Evolutionary conservation across 106 monocot genomes (phyloP), one percentile per base, ranked within the genome.

Genomic region (Vanilla planifolia): DNA sequence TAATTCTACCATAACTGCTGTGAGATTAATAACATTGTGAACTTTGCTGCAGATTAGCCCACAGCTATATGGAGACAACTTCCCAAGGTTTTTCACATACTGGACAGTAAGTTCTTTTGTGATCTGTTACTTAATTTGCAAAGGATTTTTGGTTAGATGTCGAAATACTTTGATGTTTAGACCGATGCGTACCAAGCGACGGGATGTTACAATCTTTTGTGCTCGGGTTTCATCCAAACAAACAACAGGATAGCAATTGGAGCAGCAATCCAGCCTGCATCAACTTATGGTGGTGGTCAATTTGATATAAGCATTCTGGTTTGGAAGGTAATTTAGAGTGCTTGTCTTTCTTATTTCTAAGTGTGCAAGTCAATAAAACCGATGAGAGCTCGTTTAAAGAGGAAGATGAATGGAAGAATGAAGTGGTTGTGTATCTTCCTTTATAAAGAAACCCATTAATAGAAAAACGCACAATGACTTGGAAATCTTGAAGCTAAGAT

Each of bases 11-110:
- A 15, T 53, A 13, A 14, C 21, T 50, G 13, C 50, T 25, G n/a
- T n/a, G n/a, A n/a, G n/a, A 48, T 2, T 2, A 6, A 24, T 11
- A 25, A 48, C 25, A 25, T 10, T 25, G 10, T 23, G 25, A 32
- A 4, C 35, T 63, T 29, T 62, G 40, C 44, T 17, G 51, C 94
- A 94, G 94, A 79, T 95, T 16, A 96, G 95, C 32, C 95, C 95
- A 30, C 78, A 84, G 42, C 47, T 96, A 20, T 96, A 87, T 27
- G 95, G 95, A 26, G 95, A 96, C 61, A 72, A 64, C 27, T 42
- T 65, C 37, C 95, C 95, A 2, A 80, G 95, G 73, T 96, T 96
- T 72, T 96, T 96, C 78, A 96, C 90, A 13, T 96, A 96, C 26
- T 96, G 95, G 95, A 96, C 95, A 2, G 94, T 94, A 68, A 79